Evolutionary conservation across 2,329 filamentous ascomycete genomes (phyloP).

Genomic region (Fusarium newnesense): DNA sequence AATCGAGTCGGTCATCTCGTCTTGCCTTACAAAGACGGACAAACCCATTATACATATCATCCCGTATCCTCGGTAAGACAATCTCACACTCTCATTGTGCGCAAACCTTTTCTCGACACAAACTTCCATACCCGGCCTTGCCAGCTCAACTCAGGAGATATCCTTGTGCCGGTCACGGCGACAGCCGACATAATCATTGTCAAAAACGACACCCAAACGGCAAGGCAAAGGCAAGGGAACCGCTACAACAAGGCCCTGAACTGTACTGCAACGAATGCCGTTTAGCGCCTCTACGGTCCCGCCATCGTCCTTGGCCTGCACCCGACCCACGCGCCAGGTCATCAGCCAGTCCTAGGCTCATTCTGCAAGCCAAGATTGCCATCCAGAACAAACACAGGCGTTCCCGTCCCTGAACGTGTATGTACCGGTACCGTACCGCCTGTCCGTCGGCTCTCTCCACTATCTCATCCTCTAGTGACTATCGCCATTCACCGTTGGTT

Average conservation of each 20-base stretch:
- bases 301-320: conserved; percentile 42
- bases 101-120: background rate
- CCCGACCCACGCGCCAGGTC: conserved; percentile 35
- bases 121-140: conserved; percentile 7
- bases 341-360: conserved; percentile 33
- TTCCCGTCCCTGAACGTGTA: conserved; percentile 35
- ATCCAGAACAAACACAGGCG: conserved; percentile 34
- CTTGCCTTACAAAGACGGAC: conserved; percentile 18
- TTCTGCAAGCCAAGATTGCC: conserved; percentile 33
- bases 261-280: conserved; percentile 42
- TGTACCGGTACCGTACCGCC: conserved; percentile 28
- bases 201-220: background rate
- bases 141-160: conserved; percentile 15
- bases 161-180: conserved; percentile 26
- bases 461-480: conserved; percentile 28
- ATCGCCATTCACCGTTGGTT: conserved; percentile 36
- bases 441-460: conserved; percentile 33
- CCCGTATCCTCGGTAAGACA: conserved; percentile 26
- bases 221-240: conserved; percentile 9
- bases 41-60: conserved; percentile 20
- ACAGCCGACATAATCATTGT: conserved; percentile 17
- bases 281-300: conserved; percentile 45
- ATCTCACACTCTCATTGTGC: conserved; percentile 12
- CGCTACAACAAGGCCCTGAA: conserved; percentile 26
- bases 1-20: conserved; percentile 5